Base-by-base conservation (phyloP, 352 stramenopile species). In the Phytophthora ramorum region DNA sequence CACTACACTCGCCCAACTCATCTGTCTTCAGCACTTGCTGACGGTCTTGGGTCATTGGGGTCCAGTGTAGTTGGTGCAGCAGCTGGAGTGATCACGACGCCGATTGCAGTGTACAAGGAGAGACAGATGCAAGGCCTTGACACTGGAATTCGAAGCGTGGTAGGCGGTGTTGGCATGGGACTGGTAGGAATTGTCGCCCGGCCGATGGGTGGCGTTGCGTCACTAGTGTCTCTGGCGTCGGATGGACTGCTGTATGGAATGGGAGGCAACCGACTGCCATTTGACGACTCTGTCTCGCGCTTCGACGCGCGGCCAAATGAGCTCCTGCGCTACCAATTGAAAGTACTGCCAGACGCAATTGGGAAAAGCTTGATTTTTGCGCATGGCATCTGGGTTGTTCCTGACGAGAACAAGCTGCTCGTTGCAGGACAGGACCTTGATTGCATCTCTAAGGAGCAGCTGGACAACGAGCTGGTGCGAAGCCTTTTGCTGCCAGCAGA, bases 131-230 rank as follows among this genome's bases (percentile, higher is more conserved):
- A 90, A 63, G 86, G 86, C 20, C 63, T 89, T 3, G 72, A 83
- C 16, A 78, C 78, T 17, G 82, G 84, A 13, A 59, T 95, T 52
- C 67, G 81, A 41, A 89, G 86, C 32, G 78, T 93, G 19, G 75
- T 92, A 4, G 75, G 83, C 3, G 86, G 88, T 40, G 73, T 96
- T 46, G 85, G 86, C 0, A 93, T 91, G 76, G 88, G 88, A 0
- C 51, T 96, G 1, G 86, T 96, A 0, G 88, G 88, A 12, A 87
- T 96, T 49, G 69, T 96, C 6, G 83, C 88, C 22, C 82, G 85
- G 17, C 88, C 88, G 0, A 88, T 96, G 72, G 82, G 86, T 43
- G 88, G 88, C 2, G 66, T 96, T 22, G 88, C 88, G 28, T 92
- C 84, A 5, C 66, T 96, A 10, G 77, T 96, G 26, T 90, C 88